These are phyloP conservation scores for Exophiala aquamarina DNA, from an alignment of 2,329 filamentous ascomycete genomes.

Conservation along the genomic window DNA sequence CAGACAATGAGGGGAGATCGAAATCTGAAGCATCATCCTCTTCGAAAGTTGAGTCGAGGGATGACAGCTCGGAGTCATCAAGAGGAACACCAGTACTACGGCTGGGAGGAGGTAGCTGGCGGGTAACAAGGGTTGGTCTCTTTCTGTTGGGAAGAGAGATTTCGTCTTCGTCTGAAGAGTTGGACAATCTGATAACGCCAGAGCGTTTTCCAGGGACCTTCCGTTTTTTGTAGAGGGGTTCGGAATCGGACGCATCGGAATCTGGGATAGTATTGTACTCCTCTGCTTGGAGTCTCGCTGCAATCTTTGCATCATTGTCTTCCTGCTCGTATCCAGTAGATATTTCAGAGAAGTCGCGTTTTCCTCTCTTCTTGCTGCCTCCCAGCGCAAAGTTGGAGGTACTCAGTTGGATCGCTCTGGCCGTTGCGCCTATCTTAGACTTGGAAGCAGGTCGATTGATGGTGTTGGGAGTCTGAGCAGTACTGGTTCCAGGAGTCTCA, in stretches of 20 bases:
- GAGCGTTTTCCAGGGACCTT: background rate
- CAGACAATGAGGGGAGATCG: no score
- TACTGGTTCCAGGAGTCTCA: constrained; percentile 64
- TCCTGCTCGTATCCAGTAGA: constrained; percentile 39
- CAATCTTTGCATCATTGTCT: constrained; percentile 53
- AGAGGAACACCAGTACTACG: constrained; percentile 1
- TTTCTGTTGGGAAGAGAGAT: constrained; percentile 13
- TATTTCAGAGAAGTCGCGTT: constrained; percentile 47
- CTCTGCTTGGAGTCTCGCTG: constrained; percentile 57
- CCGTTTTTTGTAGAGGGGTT: constrained; percentile 9
- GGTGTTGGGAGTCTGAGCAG: constrained; percentile 50
- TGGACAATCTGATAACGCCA: constrained; percentile 7
- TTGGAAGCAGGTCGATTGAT: constrained; percentile 32
- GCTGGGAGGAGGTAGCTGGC: background rate
- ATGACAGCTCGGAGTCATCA: constrained; percentile 15
- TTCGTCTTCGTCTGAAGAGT: constrained; percentile 17
- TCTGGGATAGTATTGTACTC: constrained; percentile 41
- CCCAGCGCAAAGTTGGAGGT: constrained; percentile 49
- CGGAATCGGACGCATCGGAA: constrained; percentile 19
- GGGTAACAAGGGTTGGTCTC: constrained; percentile 1
- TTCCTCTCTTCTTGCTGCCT: constrained; percentile 31
- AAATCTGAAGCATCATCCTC: constrained; percentile 12
- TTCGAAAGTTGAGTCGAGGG: constrained; percentile 1
- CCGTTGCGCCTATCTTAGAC: constrained; percentile 41
- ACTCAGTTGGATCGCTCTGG: constrained; percentile 47